Percentiles rank a stretch among this genome's conserved stretches.
These are phyloP conservation scores for Leccinum broughii DNA, from an alignment of 768 basidiomycete genomes.

Conservation along the genomic window DNA sequence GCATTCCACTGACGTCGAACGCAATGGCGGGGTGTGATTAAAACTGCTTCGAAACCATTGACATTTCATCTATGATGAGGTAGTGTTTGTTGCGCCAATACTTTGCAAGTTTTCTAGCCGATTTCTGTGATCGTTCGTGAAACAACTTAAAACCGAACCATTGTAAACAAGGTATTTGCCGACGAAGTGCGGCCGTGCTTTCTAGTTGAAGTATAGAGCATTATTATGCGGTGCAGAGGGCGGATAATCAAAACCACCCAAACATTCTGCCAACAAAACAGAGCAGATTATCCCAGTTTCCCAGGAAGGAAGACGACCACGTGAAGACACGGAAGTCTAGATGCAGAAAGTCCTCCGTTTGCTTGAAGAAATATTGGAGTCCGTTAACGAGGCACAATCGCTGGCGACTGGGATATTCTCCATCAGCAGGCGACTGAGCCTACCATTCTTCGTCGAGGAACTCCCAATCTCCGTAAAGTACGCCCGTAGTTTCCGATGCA, in stretches of 20 bases:
- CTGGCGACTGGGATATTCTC: background rate
- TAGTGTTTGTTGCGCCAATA: too few relatives aligned
- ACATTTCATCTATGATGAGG: too few relatives aligned
- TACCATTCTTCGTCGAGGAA: conserved; percentile 41
- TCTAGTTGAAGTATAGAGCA: background rate
- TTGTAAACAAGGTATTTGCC: too few relatives aligned
- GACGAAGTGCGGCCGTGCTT: too few relatives aligned
- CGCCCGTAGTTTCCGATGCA: conserved; percentile 46
- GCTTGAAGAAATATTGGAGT: background rate
- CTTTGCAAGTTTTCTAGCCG: too few relatives aligned
- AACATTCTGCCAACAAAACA: conserved; percentile 1
- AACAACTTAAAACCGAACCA: too few relatives aligned
- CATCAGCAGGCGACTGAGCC: background rate
- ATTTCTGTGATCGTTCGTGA: too few relatives aligned
- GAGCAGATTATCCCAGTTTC: background rate
- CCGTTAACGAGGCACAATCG: background rate
- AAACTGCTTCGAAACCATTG: too few relatives aligned
- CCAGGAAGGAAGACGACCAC: background rate
- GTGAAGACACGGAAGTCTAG: conserved; percentile 12
- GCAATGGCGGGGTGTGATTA: too few relatives aligned
- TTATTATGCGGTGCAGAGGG: background rate
- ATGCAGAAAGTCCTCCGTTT: background rate
- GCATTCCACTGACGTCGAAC: too few relatives aligned
- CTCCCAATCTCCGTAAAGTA: conserved; percentile 61
- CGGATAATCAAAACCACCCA: background rate